These are phyloP conservation scores for Glomus cerebriforme DNA, from an alignment of 192 early-diverging fungal species.

Conservation along the genomic window DNA sequence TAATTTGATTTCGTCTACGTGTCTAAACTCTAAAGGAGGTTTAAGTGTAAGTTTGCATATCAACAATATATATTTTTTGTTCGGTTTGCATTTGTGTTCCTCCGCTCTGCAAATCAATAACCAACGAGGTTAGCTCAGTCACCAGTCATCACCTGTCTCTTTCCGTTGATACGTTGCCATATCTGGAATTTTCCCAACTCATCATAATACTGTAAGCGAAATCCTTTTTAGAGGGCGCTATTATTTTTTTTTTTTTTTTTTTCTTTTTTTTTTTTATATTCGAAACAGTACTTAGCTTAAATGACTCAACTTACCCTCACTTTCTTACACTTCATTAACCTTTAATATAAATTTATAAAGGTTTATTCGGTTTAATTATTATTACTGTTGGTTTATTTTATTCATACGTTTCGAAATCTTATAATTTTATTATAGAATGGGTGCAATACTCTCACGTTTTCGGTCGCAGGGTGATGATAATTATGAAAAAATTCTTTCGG, in stretches of 20 bases:
- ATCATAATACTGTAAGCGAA: not conserved
- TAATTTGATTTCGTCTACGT: not conserved
- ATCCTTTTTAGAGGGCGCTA: not conserved
- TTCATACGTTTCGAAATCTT: too few species aligned
- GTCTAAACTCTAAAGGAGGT: not conserved
- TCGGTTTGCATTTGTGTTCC: not conserved
- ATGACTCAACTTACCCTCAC: not conserved
- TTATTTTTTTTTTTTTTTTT: not conserved
- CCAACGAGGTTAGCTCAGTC: not conserved
- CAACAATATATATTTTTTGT: too few species aligned
- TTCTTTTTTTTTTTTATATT: too few species aligned
- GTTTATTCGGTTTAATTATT: not conserved
- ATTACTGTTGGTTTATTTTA: too few species aligned
- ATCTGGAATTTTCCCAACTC: not conserved
- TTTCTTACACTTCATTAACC: not conserved
- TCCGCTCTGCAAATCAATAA: not conserved
- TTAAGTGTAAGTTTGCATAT: not conserved
- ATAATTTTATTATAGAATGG: slow-evolving; percentile 5
- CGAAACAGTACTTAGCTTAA: not conserved
- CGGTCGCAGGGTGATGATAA: slow-evolving; percentile 36
- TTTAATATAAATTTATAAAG: not conserved
- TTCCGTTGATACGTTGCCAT: not conserved
- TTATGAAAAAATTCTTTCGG: slow-evolving; percentile 58
- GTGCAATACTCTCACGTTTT: slow-evolving; percentile 16
- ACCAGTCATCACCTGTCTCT: not conserved